Conservation (phyloP, 2,329 filamentous ascomycete genomes). For the Penicillium paneum region DNA sequence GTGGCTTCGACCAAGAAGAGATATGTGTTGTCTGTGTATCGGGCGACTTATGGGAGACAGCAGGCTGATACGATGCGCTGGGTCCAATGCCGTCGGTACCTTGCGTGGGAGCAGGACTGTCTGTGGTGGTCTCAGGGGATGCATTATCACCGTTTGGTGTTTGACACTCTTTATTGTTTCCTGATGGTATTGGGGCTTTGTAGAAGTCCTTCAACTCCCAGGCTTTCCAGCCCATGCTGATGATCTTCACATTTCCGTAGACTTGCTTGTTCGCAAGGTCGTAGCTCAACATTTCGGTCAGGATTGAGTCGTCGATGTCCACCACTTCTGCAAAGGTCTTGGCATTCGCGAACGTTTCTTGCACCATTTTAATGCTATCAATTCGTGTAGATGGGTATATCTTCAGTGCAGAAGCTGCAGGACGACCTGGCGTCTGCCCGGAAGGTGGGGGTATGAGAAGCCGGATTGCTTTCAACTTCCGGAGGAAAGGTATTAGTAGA, state of each 20-base stretch:
- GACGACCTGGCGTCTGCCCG: conserved; percentile 5
- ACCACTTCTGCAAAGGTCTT: conserved; percentile 35
- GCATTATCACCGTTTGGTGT: conserved; percentile 14
- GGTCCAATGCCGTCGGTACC: not conserved
- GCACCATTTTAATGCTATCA: conserved; percentile 5
- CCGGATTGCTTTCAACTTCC: conserved; percentile 41
- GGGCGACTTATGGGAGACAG: not conserved
- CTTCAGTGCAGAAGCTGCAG: conserved; percentile 1
- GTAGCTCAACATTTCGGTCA: conserved; percentile 31
- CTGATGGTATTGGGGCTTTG: conserved; percentile 23
- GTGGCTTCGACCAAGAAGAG: not conserved
- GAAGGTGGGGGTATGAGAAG: conserved; percentile 37
- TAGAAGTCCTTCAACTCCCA: conserved; percentile 40
- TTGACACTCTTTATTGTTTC: conserved; percentile 9
- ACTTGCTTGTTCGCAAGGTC: conserved; percentile 33
- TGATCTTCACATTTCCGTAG: conserved; percentile 32
- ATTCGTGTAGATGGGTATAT: not conserved
- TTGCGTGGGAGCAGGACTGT: not conserved
- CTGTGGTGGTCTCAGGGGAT: not conserved
- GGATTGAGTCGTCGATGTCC: conserved; percentile 36
- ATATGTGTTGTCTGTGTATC: not conserved
- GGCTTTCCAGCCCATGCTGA: conserved; percentile 41
- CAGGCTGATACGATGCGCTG: not conserved
- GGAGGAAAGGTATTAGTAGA: conserved; percentile 41
- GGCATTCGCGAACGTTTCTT: conserved; percentile 15